These are phyloP conservation scores for Cyclostephanos invisitatus DNA, from an alignment of 108 stramenopile genomes.

Conservation along the genomic window DNA sequence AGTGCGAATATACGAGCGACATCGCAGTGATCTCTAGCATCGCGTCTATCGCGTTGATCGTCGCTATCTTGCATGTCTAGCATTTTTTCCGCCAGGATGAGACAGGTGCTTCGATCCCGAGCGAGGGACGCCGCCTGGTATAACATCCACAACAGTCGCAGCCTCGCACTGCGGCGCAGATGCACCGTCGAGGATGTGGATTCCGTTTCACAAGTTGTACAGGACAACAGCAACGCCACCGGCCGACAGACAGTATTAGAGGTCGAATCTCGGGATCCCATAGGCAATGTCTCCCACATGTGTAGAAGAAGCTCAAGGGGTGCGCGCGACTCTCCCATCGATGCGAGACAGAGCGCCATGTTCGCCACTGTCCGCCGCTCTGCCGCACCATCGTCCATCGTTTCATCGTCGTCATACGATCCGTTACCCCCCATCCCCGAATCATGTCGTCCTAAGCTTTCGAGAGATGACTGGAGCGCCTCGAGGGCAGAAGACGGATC, in stretches of 20 bases:
- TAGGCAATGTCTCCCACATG: constrained; percentile 20
- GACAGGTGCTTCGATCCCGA: constrained; percentile 45
- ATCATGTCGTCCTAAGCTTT: constrained; percentile 6
- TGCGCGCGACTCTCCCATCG: constrained; percentile 39
- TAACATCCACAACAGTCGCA: constrained; percentile 42
- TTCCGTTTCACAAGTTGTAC: constrained; percentile 8
- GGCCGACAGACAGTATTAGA: neutral
- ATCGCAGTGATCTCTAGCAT: neutral
- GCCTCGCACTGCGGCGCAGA: neutral
- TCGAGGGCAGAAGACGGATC: constrained; percentile 31
- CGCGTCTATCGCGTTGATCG: neutral
- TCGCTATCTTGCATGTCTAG: neutral
- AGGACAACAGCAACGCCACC: constrained; percentile 18
- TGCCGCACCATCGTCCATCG: constrained; percentile 7
- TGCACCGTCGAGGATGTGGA: neutral
- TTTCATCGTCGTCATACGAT: constrained; percentile 35
- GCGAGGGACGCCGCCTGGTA: constrained; percentile 44
- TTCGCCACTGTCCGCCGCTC: constrained; percentile 34
- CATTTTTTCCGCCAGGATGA: constrained; percentile 26
- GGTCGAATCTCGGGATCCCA: neutral
- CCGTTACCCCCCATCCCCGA: neutral
- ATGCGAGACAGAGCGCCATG: constrained; percentile 44
- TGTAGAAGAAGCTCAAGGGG: constrained; percentile 43
- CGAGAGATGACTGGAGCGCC: constrained; percentile 37
- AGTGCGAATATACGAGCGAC: constrained; percentile 35